Evolutionary conservation across 768 basidiomycete genomes (phyloP).

Genomic region (Dioszegia crocea): DNA sequence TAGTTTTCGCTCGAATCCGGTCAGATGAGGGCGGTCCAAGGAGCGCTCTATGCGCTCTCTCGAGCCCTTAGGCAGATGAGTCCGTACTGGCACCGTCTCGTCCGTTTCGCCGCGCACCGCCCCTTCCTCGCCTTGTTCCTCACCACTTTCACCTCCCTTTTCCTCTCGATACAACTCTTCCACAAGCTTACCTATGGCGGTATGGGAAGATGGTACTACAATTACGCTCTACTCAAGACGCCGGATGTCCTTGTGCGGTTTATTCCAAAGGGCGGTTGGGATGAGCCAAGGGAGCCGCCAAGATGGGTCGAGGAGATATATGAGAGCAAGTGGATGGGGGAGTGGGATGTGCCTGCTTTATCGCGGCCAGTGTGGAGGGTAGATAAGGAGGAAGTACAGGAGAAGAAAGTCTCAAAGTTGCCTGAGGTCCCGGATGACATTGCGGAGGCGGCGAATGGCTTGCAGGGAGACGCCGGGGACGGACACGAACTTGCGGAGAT

Average conservation of each 20-base stretch:
- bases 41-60: not conserved
- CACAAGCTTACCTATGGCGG: not conserved
- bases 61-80: not conserved
- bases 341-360: conserved; percentile 15
- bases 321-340: conserved; percentile 26
- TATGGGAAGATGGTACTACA: conserved; percentile 23
- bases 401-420: not conserved
- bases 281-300: conserved; percentile 11
- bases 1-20: too few relatives aligned
- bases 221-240: conserved; percentile 13
- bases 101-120: not conserved
- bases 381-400: not conserved
- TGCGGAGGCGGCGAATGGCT: too few relatives aligned
- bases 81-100: not conserved
- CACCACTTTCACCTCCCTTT: not conserved
- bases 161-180: not conserved
- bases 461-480: conserved; percentile 11
- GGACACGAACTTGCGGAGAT: conserved; percentile 8
- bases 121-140: conserved; percentile 2
- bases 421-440: not conserved
- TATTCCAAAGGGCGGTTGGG: conserved; percentile 17
- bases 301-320: conserved; percentile 21
- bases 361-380: conserved; percentile 12
- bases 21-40: too few relatives aligned
- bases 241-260: conserved; percentile 11